phyloP scores from a whole-genome alignment of 768 basidiomycete species.

The Leccinum disarticulatum region DNA sequence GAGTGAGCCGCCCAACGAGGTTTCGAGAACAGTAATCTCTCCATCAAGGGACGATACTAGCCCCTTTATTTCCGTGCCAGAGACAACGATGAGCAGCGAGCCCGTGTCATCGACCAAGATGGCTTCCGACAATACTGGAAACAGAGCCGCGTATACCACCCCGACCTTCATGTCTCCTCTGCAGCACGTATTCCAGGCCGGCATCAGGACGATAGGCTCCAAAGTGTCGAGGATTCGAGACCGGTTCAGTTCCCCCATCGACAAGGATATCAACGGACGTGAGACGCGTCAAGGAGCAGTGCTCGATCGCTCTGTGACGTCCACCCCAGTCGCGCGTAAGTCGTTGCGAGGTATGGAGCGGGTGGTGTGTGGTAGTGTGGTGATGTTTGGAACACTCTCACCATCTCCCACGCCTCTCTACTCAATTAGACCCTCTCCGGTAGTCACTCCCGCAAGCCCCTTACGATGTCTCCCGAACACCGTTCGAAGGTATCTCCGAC shows the following conservation, averaged over 20 bases:
- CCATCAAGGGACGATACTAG: not conserved
- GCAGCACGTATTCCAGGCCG: not conserved
- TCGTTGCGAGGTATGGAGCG: not conserved
- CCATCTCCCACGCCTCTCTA: not conserved
- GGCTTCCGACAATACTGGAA: not conserved
- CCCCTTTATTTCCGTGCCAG: not conserved
- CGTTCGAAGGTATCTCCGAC: not conserved
- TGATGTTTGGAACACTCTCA: not conserved
- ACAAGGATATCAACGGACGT: not conserved
- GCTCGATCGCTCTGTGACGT: not conserved
- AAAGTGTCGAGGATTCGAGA: not conserved
- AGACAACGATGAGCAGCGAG: not conserved
- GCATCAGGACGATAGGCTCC: not conserved
- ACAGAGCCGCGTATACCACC: not conserved
- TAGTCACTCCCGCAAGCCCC: too few species aligned
- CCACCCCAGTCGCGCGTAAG: not conserved
- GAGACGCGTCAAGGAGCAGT: conserved; percentile 2
- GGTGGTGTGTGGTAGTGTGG: not conserved
- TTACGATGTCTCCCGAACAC: not conserved
- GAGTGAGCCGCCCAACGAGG: not conserved
- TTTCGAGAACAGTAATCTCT: not conserved
- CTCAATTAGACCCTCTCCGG: too few species aligned
- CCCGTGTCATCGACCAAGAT: not conserved
- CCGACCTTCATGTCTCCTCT: not conserved
- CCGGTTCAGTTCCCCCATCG: conserved; percentile 7